Percentiles rank a stretch among this genome's conserved stretches.
These are phyloP conservation scores for Nymphaea thermarum DNA, from an alignment of 164 flowering plant species.

Conservation along the genomic window DNA sequence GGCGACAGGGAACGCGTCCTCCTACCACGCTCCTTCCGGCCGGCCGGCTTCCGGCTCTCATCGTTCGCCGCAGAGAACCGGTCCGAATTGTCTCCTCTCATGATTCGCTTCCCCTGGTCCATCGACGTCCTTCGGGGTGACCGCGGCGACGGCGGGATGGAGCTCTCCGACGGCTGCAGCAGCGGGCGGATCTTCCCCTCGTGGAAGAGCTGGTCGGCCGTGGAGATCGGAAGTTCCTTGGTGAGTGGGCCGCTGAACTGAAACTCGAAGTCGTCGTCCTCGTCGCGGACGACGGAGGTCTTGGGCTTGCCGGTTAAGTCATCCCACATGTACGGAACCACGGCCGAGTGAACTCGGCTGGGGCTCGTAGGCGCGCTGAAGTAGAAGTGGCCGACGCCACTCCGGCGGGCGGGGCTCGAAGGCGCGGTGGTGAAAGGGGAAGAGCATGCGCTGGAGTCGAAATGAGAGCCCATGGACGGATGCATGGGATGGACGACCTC, in stretches of 20 bases:
- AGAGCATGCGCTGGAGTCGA: constrained; percentile 17
- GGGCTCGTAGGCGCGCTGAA: constrained; percentile 37
- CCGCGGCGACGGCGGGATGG: constrained; percentile 10
- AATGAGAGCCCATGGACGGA: constrained; percentile 1
- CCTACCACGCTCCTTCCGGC: constrained; percentile 28
- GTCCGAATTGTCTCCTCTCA: constrained; percentile 17
- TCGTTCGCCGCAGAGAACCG: constrained; percentile 18
- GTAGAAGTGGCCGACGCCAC: constrained; percentile 9
- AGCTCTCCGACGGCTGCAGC: constrained; percentile 35
- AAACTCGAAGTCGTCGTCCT: background rate
- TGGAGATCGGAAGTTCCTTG: background rate
- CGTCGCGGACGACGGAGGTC: constrained; percentile 1
- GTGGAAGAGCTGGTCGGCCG: constrained; percentile 1
- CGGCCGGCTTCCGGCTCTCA: constrained; percentile 7
- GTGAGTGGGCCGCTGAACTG: background rate
- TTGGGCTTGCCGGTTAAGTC: constrained; percentile 40
- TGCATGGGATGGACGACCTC: background rate
- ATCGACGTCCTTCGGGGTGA: constrained; percentile 24
- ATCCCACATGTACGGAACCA: constrained; percentile 36
- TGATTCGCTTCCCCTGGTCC: constrained; percentile 20
- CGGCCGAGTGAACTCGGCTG: constrained; percentile 1
- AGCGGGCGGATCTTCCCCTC: constrained; percentile 13
- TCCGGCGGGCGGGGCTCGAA: constrained; percentile 21
- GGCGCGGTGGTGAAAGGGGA: constrained; percentile 26
- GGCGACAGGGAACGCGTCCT: constrained; percentile 63